Conservation (phyloP, 2,329 filamentous ascomycete genomes). For the Ophiocordyceps unilateralis region DNA sequence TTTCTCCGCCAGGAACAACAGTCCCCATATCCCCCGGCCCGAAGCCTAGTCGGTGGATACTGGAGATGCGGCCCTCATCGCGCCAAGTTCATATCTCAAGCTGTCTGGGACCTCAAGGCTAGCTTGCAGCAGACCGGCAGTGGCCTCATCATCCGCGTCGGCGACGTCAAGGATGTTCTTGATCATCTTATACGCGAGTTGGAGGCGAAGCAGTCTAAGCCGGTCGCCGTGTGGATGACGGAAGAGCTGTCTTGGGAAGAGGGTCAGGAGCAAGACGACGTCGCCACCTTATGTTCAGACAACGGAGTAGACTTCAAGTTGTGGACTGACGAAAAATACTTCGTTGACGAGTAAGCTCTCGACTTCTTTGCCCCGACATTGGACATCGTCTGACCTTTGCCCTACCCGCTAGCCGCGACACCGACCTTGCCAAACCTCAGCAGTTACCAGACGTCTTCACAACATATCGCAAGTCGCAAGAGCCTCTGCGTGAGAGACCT, state of each 20-base stretch:
- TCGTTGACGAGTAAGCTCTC: conserved; percentile 54
- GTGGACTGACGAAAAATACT: conserved; percentile 64
- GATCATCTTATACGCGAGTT: conserved; percentile 35
- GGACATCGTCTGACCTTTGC: neutral
- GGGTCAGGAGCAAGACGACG: conserved; percentile 39
- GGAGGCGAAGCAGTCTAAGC: conserved; percentile 19
- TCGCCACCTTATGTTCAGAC: conserved; percentile 34
- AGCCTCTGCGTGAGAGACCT: conserved; percentile 50
- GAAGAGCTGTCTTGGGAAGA: conserved; percentile 55
- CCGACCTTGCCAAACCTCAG: conserved; percentile 35
- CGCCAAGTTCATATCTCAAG: conserved; percentile 54
- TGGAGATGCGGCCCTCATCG: conserved; percentile 61
- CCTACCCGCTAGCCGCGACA: conserved; percentile 42
- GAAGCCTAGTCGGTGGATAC: conserved; percentile 46
- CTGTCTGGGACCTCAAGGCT: conserved; percentile 54
- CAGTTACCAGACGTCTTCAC: conserved; percentile 63
- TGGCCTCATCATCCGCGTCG: conserved; percentile 46
- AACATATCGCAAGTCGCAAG: conserved; percentile 53
- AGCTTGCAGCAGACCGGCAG: conserved; percentile 41
- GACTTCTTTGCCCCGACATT: neutral
- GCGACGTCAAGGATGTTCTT: conserved; percentile 41
- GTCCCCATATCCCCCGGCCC: conserved; percentile 53
- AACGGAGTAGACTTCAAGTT: conserved; percentile 41
- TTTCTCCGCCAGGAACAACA: conserved; percentile 38
- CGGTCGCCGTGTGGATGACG: conserved; percentile 59